phyloP scores from a whole-genome alignment of 1,139 yeast species.

The Candida anutae region DNA sequence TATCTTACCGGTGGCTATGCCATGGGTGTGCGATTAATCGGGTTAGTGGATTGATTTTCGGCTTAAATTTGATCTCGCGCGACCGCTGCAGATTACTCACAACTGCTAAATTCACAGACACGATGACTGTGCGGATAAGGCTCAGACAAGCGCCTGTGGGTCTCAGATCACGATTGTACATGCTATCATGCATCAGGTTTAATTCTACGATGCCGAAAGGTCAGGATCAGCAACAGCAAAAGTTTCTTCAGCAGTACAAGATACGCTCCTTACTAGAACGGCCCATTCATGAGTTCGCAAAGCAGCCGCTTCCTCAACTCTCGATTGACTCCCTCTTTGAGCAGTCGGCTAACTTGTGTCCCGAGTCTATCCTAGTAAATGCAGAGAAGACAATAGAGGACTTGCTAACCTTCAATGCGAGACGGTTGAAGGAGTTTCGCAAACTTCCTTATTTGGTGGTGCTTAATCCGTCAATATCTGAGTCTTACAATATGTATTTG shows the following conservation, averaged over 20 bases:
- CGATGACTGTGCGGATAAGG: too few species aligned
- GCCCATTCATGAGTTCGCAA: constrained; percentile 43
- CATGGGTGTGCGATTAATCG: too few species aligned
- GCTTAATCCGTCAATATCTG: constrained; percentile 83
- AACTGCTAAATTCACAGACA: too few species aligned
- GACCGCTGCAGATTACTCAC: too few species aligned
- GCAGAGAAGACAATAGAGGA: constrained; percentile 39
- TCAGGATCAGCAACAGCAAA: constrained; percentile 17
- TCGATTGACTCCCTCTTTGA: constrained; percentile 38
- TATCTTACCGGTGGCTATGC: neutral
- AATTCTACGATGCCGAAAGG: too few species aligned
- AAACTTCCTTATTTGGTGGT: constrained; percentile 76
- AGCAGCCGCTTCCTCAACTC: constrained; percentile 38
- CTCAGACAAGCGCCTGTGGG: too few species aligned
- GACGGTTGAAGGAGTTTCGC: constrained; percentile 61
- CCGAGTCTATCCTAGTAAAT: constrained; percentile 24
- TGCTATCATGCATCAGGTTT: too few species aligned
- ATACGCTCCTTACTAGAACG: constrained; percentile 45
- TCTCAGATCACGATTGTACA: too few species aligned
- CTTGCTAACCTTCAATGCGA: constrained; percentile 35
- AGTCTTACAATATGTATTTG: constrained; percentile 65
- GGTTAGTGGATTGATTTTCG: too few species aligned
- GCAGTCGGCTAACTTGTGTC: constrained; percentile 33
- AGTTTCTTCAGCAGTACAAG: constrained; percentile 38
- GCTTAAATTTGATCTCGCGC: too few species aligned